A percentile compares a stretch with the other conserved stretches of the same genome.
phyloP scores from a whole-genome alignment of 2,329 filamentous ascomycete species.

The Aspergillus brunneoviolaceus region DNA sequence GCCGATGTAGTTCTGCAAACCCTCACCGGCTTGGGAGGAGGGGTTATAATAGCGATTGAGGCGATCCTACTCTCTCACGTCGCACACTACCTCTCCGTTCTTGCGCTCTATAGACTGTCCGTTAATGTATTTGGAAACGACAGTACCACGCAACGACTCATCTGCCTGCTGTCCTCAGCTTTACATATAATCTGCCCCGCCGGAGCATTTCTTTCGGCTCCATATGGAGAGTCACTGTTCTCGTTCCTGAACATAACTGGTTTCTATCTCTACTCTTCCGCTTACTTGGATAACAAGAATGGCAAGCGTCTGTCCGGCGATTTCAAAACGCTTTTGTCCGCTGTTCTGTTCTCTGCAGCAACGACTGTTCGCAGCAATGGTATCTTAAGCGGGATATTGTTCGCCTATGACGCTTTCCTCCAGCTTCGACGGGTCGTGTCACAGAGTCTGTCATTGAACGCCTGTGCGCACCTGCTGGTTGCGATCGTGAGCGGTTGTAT shows the following conservation, averaged over 20 bases:
- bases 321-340: conserved; percentile 59
- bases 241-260: conserved; percentile 75
- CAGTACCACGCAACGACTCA: conserved; percentile 28
- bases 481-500: conserved; percentile 66
- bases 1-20: conserved; percentile 23
- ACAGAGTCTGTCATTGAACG: conserved; percentile 36
- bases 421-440: conserved; percentile 45
- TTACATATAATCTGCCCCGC: conserved; percentile 85
- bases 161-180: conserved; percentile 62
- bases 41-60: conserved; percentile 43
- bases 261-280: conserved; percentile 64
- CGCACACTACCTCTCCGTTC: conserved; percentile 73
- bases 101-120: conserved; percentile 69
- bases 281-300: conserved; percentile 33
- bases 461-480: conserved; percentile 55
- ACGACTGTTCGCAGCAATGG: conserved; percentile 82
- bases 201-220: conserved; percentile 83
- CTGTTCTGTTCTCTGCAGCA: conserved; percentile 68
- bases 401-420: conserved; percentile 61
- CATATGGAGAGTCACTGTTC: conserved; percentile 79
- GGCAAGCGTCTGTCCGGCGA: conserved; percentile 39
- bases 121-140: conserved; percentile 51
- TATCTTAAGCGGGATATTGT: conserved; percentile 74
- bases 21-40: conserved; percentile 22
- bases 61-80: conserved; percentile 68